These are phyloP conservation scores for Antitrichia curtipendula DNA, from an alignment of 225 moss, liverwort and hornwort species.

Conservation along the genomic window DNA sequence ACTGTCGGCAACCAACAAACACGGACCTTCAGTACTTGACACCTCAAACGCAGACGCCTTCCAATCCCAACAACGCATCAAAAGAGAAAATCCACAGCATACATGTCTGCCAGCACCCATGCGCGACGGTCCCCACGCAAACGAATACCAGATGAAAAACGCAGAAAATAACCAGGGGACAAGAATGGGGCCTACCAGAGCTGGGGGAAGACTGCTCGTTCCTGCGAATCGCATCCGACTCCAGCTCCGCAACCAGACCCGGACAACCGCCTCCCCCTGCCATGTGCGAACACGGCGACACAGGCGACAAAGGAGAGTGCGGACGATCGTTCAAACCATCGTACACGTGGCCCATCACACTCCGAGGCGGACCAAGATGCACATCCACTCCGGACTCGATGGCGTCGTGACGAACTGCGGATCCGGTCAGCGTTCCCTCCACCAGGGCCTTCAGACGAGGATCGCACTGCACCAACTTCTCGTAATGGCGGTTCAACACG, in stretches of 20 bases:
- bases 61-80: not conserved
- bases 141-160: not conserved
- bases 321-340: constrained; percentile 20
- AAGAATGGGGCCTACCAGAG: constrained; percentile 23
- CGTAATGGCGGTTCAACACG: constrained; percentile 86
- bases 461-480: constrained; percentile 95
- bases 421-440: constrained; percentile 49
- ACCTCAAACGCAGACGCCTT: not conserved
- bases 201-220: constrained; percentile 57
- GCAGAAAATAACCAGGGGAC: not conserved
- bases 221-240: constrained; percentile 31
- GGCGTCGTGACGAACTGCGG: not conserved
- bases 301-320: constrained; percentile 15
- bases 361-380: constrained; percentile 15
- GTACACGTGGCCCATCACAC: not conserved
- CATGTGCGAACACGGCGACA: constrained; percentile 19
- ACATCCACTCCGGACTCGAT: constrained; percentile 7
- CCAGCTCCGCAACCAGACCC: constrained; percentile 11
- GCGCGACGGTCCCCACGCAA: not conserved
- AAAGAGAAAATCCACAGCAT: not conserved
- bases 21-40: not conserved
- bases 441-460: constrained; percentile 79
- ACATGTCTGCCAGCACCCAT: not conserved
- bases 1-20: not conserved
- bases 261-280: constrained; percentile 1